Evolutionary conservation across 345 rosid genomes (phyloP), one percentile per base, ranked within the genome.

Genomic region (Erysimum cheiranthoides): DNA sequence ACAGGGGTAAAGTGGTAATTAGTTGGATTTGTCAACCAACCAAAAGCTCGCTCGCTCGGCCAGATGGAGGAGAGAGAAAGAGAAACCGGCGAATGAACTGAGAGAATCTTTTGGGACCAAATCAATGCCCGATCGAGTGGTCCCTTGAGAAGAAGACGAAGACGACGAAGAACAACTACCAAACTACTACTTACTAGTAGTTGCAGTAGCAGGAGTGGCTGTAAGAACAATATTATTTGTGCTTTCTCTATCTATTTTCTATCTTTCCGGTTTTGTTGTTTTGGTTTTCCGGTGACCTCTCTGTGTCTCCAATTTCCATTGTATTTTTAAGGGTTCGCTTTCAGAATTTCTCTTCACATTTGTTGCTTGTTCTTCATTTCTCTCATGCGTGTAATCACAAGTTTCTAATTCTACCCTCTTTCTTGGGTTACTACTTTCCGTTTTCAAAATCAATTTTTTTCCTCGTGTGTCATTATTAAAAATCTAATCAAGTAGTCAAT

Each of bases 61-160:
- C 25, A 21, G 25, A 21, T 21, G 25, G 25, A 21, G 25, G 32
- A 50, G 71, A 50, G 59, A 34, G 45, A 66, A 18, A 17, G 62
- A 68, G 49, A 52, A 50, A 53, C 60, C 35, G 71, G 56, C 43
- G 25, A 25, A 25, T 4, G 5, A 11, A 42, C 16, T 35, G 31
- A 67, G 21, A 67, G 12, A 51, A 53, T 38, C 27, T 61, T 31
- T 45, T 7, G 76, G 69, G 64, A 73, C 77, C 64, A 50, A 73
- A 73, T 63, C 71, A 73, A 64, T 63, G 77, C 63, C 10, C 11
- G 58, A 14, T 45, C 18, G 39, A 45, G 9, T 70, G 66, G 65
- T 70, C 68, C 60, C 61, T 61, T 28, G n/a, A 46, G 25, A 12
- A 28, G 52, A 72, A 27, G 57, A 47, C 5, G 68, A 59, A 0